phyloP scores from a whole-genome alignment of 2,329 filamentous ascomycete genomes.

The Penicillium sp. region DNA sequence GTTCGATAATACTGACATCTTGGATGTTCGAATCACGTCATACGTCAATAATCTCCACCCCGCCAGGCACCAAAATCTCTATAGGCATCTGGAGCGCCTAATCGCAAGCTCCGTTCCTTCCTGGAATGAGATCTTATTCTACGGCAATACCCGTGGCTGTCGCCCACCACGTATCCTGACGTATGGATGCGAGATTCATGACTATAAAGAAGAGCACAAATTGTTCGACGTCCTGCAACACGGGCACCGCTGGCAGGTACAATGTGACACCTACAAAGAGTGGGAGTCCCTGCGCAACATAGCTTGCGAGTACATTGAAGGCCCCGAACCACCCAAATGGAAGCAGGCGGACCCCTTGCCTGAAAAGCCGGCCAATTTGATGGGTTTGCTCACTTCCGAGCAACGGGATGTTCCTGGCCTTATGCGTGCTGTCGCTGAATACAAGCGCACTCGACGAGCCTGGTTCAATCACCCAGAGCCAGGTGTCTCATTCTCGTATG shows the following conservation, averaged over 20 bases:
- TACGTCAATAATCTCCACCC: not conserved
- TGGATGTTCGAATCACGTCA: not conserved
- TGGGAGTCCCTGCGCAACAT: no score
- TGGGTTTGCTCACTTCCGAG: no score
- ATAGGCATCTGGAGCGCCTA: not conserved
- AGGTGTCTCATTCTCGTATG: not conserved
- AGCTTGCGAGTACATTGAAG: no score
- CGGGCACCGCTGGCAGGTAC: no score
- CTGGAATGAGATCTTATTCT: conserved; percentile 7
- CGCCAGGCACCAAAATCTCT: no score
- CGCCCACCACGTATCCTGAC: conserved; percentile 5
- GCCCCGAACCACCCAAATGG: no score
- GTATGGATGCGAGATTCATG: conserved; percentile 1
- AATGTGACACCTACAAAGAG: no score
- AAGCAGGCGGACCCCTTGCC: no score
- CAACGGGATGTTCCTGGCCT: no score
- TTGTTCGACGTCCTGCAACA: not conserved
- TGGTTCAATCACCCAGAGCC: not conserved
- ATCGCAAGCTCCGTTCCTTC: conserved; percentile 1
- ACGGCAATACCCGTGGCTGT: not conserved
- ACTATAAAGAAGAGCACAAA: not conserved
- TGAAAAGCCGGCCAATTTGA: no score
- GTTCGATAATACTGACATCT: not conserved
- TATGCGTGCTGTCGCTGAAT: no score
- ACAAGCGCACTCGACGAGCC: not conserved